phyloP scores from a whole-genome alignment of 2,329 filamentous ascomycete species.

The Sarocladium kiliense region DNA sequence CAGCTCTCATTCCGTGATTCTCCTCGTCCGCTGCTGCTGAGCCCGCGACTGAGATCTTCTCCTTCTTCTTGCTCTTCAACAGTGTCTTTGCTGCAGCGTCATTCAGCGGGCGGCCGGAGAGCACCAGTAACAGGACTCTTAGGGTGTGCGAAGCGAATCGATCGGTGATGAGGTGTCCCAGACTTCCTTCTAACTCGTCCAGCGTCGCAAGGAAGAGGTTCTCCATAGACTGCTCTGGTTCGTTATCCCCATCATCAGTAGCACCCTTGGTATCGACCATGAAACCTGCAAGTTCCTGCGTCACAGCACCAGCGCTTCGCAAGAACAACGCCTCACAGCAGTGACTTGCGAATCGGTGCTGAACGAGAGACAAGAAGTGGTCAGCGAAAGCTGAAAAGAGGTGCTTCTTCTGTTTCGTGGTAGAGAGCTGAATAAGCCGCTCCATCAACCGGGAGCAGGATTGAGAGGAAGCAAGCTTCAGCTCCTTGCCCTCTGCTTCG shows the following conservation, averaged over 20 bases:
- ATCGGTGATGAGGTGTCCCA: conserved; percentile 81
- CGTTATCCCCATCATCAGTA: conserved; percentile 37
- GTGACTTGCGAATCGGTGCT: conserved; percentile 95
- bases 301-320: conserved; percentile 72
- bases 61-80: conserved; percentile 90
- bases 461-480: conserved; percentile 94
- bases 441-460: conserved; percentile 93
- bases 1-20: conserved; percentile 42
- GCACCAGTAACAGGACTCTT: conserved; percentile 76
- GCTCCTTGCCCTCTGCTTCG: conserved; percentile 85
- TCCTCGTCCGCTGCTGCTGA: conserved; percentile 44
- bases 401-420: conserved; percentile 73
- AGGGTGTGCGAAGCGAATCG: conserved; percentile 86
- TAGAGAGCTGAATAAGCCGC: conserved; percentile 77
- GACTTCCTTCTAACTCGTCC: conserved; percentile 80
- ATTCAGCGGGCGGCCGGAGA: conserved; percentile 77
- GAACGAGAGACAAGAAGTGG: conserved; percentile 84
- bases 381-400: conserved; percentile 81
- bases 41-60: conserved; percentile 64
- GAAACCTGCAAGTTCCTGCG: conserved; percentile 59
- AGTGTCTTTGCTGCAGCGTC: conserved; percentile 63
- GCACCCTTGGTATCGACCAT: conserved; percentile 35
- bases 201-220: conserved; percentile 77
- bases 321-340: conserved; percentile 94
- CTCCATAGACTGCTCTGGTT: conserved; percentile 66